A percentile compares a stretch with the other conserved stretches of the same genome.
These are phyloP conservation scores for Stevia rebaudiana DNA, from an alignment of 140 eudicot species.

Conservation along the genomic window DNA sequence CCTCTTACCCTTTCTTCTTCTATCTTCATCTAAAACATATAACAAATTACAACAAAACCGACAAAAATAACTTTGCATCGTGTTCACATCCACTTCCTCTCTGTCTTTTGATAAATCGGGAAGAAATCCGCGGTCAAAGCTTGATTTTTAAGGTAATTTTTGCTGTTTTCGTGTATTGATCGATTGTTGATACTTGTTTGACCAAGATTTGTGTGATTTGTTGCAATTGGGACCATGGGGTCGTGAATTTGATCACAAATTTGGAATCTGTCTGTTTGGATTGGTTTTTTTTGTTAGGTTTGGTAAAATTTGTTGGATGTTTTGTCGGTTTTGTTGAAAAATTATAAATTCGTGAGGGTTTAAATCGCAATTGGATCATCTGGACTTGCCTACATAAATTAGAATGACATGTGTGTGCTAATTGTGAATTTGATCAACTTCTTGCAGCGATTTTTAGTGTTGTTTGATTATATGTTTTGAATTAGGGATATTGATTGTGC, in stretches of 20 bases:
- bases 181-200: conserved; percentile 15
- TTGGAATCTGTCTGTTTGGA: not conserved
- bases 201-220: conserved; percentile 10
- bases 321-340: conserved; percentile 1
- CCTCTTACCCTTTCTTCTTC: not conserved
- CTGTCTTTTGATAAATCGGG: conserved; percentile 12
- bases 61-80: conserved; percentile 14
- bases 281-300: not conserved
- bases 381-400: not conserved
- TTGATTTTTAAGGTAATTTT: conserved; percentile 24
- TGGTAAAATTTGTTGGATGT: not conserved
- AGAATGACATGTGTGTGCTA: not conserved
- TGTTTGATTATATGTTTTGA: conserved; percentile 3
- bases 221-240: conserved; percentile 14
- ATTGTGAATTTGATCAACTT: conserved; percentile 2
- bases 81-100: conserved; percentile 29
- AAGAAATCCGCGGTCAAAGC: conserved; percentile 2
- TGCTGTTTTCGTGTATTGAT: not conserved
- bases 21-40: not conserved
- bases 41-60: conserved; percentile 5
- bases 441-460: not conserved
- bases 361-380: conserved; percentile 3
- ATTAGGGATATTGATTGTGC: not conserved
- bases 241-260: conserved; percentile 11
- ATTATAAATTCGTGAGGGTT: conserved; percentile 7